These are phyloP conservation scores for Blastomyces gilchristii DNA, from an alignment of 2,329 filamentous ascomycete genomes.

Conservation along the genomic window DNA sequence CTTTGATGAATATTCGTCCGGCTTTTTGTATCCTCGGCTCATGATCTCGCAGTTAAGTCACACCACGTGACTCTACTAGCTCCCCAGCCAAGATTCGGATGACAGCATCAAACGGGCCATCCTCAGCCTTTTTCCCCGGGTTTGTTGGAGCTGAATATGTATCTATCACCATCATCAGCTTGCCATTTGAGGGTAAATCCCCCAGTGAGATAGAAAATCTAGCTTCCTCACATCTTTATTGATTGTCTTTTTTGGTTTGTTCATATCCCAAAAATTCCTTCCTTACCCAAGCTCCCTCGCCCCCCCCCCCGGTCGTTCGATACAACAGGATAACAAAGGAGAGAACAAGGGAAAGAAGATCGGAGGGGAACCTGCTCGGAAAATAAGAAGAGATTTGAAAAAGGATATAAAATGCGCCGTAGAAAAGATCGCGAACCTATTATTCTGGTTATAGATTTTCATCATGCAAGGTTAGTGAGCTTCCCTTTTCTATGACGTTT, in stretches of 20 bases:
- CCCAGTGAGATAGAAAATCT: neutral
- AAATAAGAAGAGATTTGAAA: neutral
- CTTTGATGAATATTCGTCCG: neutral
- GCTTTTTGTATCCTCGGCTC: too few species aligned
- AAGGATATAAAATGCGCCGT: neutral
- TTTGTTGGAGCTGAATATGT: neutral
- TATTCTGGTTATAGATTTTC: constrained; percentile 72
- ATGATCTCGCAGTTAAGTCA: too few species aligned
- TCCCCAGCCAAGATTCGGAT: neutral
- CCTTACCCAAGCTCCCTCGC: neutral
- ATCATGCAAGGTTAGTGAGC: constrained; percentile 52
- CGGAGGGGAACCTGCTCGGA: neutral
- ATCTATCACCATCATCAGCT: neutral
- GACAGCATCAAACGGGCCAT: neutral
- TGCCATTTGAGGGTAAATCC: neutral
- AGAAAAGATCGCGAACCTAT: constrained; percentile 44
- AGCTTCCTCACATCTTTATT: neutral
- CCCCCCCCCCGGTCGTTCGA: neutral
- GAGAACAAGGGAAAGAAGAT: neutral
- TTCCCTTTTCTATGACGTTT: neutral
- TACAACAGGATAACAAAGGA: neutral
- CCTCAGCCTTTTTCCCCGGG: too few species aligned
- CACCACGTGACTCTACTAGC: neutral
- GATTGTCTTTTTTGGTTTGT: neutral
- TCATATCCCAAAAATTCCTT: neutral